A percentile compares a stretch with the other conserved stretches of the same genome.
Evolutionary conservation across 331 rosid genomes (phyloP).

Genomic region (Cucumis variabilis): DNA sequence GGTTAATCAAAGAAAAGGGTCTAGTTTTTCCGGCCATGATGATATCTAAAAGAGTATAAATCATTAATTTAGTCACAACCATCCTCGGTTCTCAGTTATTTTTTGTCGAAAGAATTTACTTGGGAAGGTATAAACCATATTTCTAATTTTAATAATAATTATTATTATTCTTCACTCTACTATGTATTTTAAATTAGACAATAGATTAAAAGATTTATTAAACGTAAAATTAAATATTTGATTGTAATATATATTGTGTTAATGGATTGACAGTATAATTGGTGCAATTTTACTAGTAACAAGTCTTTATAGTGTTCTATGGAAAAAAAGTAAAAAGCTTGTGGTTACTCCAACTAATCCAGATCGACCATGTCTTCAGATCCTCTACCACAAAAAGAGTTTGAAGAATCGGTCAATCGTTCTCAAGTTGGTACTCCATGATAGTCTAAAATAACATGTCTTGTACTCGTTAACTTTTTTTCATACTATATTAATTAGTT

Average conservation of each 20-base stretch:
- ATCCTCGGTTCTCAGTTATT: conserved; percentile 51
- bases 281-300: conserved; percentile 62
- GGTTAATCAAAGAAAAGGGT: conserved; percentile 63
- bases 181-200: no score
- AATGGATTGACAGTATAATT: conserved; percentile 45
- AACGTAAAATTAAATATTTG: no score
- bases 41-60: no score
- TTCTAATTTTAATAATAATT: no score
- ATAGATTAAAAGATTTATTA: no score
- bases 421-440: background rate
- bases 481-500: background rate
- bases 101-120: conserved; percentile 51
- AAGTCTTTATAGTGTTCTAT: conserved; percentile 65
- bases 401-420: background rate
- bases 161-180: no score
- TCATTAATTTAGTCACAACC: conserved; percentile 51
- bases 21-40: conserved; percentile 63
- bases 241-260: no score
- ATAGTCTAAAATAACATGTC: background rate
- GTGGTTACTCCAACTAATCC: background rate
- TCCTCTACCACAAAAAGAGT: background rate
- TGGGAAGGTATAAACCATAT: conserved; percentile 52
- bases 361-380: background rate
- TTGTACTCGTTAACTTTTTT: background rate
- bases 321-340: conserved; percentile 63